Percentiles rank a stretch among this genome's conserved stretches.
Evolutionary conservation across 176 grass and related monocot genomes (phyloP).

Genomic region (Aegilops longissima): DNA sequence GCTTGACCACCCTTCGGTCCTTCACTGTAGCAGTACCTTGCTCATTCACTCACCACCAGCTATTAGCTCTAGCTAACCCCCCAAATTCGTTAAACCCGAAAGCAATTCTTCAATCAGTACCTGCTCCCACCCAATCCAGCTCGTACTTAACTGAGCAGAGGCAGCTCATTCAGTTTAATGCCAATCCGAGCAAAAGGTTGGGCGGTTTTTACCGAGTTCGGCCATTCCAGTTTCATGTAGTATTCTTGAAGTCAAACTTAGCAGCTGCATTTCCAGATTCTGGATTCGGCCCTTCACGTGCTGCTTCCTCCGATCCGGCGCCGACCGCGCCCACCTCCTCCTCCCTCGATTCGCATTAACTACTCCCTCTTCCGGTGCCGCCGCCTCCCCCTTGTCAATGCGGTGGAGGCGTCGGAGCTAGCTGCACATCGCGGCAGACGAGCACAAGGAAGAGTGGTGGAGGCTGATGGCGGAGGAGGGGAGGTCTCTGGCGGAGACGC

Average conservation of each 20-base stretch:
- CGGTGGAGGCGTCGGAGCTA: not conserved
- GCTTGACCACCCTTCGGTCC: not conserved
- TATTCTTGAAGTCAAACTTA: conserved; percentile 6
- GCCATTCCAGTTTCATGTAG: not conserved
- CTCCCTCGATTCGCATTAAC: conserved; percentile 38
- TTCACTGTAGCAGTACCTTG: not conserved
- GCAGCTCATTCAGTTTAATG: not conserved
- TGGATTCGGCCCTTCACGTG: conserved; percentile 1
- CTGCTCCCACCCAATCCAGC: not conserved
- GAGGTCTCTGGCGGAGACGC: conserved; percentile 94
- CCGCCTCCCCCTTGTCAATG: conserved; percentile 2
- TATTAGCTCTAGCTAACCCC: not conserved
- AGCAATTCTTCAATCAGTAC: not conserved
- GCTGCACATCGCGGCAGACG: not conserved
- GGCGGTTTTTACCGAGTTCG: not conserved
- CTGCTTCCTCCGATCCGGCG: conserved; percentile 31
- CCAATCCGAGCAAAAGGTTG: not conserved
- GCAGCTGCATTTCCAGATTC: not conserved
- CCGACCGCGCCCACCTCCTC: conserved; percentile 22
- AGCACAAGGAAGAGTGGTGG: not conserved
- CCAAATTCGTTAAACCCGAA: not conserved
- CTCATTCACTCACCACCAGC: not conserved
- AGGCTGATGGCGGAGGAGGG: conserved; percentile 42
- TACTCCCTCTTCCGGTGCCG: not conserved
- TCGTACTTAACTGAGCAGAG: not conserved